Base-by-base conservation (phyloP, 352 stramenopile species). In the Pythium periplocum region DNA sequence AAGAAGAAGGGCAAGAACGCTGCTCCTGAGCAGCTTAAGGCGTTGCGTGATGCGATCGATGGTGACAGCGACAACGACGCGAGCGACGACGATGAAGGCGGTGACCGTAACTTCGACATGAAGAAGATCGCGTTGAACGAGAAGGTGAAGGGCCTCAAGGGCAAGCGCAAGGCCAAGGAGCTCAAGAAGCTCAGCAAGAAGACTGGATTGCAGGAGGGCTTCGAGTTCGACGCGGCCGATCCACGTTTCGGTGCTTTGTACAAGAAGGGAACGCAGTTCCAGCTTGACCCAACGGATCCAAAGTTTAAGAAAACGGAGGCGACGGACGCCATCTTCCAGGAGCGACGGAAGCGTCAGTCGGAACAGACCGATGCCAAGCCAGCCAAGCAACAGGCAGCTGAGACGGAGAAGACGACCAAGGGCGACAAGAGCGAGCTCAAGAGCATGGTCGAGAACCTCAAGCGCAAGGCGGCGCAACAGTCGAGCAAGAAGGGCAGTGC, bases 241-340 rank as follows among this genome's bases (percentile, higher is more conserved):
- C 68, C 79, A 2, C 84, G 84, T 59, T 94, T 94, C 64, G 57
- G 60, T 8, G 80, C 80, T 35, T 64, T 94, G 52, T 91, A 92
- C 55, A 64, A 78, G 37, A 86, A 87, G 57, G 74, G 78, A 48
- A 83, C 79, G 6, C 75, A 83, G 42, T 94, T 91, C 64, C 79
- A 89, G 49, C 60, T 94, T 2, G 84, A 94, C 53, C 84, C 84
- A 44, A 94, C 84, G 31, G 81, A 94, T 54, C 66, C 84, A 1
- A 90, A 90, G 61, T 94, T 90, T 52, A 87, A 88, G 48, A 84
- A 88, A 54, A 85, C 84, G 33, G 79, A 90, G 42, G 83, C 83
- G 2, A 91, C 79, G 30, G 56, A 87, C 55, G 76, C 72, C 33
- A 93, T 93, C 57, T 88, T 93, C 63, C 66, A 83, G 48, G 78